These are phyloP conservation scores for Sambucus nigra DNA, from an alignment of 129 eudicot species.

Conservation along the genomic window DNA sequence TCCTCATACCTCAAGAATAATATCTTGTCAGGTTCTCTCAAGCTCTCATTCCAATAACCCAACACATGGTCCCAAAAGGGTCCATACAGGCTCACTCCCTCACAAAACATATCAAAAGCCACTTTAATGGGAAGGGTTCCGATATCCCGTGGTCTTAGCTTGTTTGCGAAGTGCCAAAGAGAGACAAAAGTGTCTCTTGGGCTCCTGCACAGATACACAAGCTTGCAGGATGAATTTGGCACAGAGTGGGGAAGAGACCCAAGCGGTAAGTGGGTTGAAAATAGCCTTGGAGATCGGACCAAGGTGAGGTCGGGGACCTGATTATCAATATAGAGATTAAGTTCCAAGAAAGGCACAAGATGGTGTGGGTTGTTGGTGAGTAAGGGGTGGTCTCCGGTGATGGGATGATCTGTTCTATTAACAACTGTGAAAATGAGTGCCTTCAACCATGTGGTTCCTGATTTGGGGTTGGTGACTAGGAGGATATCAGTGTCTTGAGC, in stretches of 20 bases:
- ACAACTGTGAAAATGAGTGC: conserved; percentile 22
- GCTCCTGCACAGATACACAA: conserved; percentile 38
- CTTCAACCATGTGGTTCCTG: conserved; percentile 55
- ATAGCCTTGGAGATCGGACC: conserved; percentile 19
- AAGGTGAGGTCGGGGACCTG: conserved; percentile 18
- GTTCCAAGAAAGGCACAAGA: conserved; percentile 32
- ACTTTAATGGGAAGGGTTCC: not conserved
- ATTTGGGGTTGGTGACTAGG: conserved; percentile 42
- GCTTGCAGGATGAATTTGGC: conserved; percentile 12
- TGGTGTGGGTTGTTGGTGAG: conserved; percentile 27
- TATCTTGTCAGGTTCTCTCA: conserved; percentile 13
- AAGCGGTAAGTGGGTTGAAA: conserved; percentile 24
- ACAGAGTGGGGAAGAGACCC: conserved; percentile 18
- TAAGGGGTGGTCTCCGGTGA: conserved; percentile 30
- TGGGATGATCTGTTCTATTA: conserved; percentile 14
- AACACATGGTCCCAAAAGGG: conserved; percentile 41
- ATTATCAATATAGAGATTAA: conserved; percentile 12
- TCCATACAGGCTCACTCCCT: conserved; percentile 23
- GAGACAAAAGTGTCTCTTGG: conserved; percentile 48
- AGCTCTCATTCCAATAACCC: conserved; percentile 17
- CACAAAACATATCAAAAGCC: conserved; percentile 21
- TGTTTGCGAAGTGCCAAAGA: not conserved
- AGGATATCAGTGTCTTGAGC: conserved; percentile 32
- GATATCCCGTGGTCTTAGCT: not conserved
- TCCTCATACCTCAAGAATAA: conserved; percentile 43